Percentiles rank a stretch among this genome's conserved stretches.
phyloP scores from a whole-genome alignment of 129 eudicot genomes.

The Helianthus tuberosus region DNA sequence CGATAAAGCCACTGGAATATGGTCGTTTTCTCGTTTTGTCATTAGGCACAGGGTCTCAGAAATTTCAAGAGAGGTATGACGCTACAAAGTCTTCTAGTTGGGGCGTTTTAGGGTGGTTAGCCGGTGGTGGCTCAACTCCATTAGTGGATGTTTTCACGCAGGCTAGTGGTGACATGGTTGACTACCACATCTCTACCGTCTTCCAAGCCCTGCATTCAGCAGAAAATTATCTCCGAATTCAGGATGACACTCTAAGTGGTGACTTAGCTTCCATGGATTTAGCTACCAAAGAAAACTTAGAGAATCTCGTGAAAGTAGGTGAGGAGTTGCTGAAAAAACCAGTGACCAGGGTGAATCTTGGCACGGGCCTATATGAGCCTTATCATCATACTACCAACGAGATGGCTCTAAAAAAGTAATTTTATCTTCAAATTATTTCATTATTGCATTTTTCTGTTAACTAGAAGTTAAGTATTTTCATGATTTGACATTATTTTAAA shows the following conservation, averaged over 20 bases:
- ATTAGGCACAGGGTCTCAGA: not conserved
- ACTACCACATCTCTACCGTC: not conserved
- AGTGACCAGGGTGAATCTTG: not conserved
- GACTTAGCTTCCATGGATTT: not conserved
- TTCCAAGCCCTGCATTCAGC: constrained; percentile 1
- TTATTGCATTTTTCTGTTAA: not conserved
- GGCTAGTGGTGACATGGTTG: not conserved
- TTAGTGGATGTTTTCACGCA: not conserved
- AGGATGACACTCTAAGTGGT: constrained; percentile 4
- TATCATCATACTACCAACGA: not conserved
- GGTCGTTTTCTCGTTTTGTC: not conserved
- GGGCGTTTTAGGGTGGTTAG: constrained; percentile 1
- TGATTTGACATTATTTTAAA: not conserved
- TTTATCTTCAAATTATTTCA: not conserved
- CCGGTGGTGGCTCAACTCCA: not conserved
- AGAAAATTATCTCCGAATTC: constrained; percentile 1
- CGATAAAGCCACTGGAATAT: not conserved
- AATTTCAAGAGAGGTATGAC: constrained; percentile 1
- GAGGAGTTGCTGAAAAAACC: not conserved
- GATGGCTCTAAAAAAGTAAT: not conserved
- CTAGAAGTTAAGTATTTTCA: not conserved
- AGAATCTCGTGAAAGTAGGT: not conserved
- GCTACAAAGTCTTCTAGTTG: constrained; percentile 5
- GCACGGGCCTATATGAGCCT: not conserved
- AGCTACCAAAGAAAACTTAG: constrained; percentile 4